phyloP scores from a whole-genome alignment of 179 eudicot genomes.

The Beta lomatogona region DNA sequence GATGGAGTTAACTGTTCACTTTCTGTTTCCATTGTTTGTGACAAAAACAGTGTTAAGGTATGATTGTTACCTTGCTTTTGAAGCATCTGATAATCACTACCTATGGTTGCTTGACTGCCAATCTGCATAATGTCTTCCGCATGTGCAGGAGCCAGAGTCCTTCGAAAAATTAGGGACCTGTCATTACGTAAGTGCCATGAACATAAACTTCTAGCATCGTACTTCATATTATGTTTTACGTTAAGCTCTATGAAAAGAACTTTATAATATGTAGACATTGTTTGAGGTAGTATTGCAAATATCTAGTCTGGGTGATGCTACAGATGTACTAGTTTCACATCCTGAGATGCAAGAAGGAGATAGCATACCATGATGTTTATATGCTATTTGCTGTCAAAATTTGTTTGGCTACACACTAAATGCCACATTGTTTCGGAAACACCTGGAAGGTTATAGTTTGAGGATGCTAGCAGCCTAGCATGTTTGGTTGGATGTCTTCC shows the following conservation, averaged over 20 bases:
- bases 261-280: background rate
- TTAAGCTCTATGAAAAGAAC: background rate
- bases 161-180: slow-evolving; percentile 60
- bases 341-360: background rate
- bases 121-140: slow-evolving; percentile 16
- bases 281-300: background rate
- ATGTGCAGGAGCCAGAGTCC: slow-evolving; percentile 68
- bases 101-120: slow-evolving; percentile 11
- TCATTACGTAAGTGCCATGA: slow-evolving; percentile 63
- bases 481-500: background rate
- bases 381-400: background rate
- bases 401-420: background rate
- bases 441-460: background rate
- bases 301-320: background rate
- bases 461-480: background rate
- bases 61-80: slow-evolving; percentile 27
- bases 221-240: background rate
- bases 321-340: background rate
- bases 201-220: background rate
- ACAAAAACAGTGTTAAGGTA: slow-evolving; percentile 58
- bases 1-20: slow-evolving; percentile 68
- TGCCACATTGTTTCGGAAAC: background rate
- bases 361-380: background rate
- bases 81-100: slow-evolving; percentile 1
- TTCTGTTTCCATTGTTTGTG: slow-evolving; percentile 76